phyloP scores from a whole-genome alignment of 1,284 basidiomycete genomes.

The Ganoderma meredithae region DNA sequence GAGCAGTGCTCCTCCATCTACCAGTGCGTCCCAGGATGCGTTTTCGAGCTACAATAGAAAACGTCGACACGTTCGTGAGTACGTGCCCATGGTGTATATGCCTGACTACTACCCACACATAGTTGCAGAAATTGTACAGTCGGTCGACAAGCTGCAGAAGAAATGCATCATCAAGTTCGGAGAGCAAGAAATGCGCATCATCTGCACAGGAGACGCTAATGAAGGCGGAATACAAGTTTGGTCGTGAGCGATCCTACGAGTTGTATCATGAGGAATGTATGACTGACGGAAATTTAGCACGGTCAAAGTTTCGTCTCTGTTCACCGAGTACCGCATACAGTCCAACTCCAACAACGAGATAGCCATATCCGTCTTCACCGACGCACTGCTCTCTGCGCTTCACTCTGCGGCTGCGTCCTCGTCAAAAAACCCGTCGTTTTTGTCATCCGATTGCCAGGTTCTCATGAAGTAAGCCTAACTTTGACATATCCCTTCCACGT shows the following conservation, averaged over 20 bases:
- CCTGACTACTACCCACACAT: slow-evolving; percentile 6
- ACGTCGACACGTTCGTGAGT: slow-evolving; percentile 30
- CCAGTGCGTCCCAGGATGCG: slow-evolving; percentile 17
- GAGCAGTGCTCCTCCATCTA: not conserved
- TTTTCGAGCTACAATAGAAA: slow-evolving; percentile 29
- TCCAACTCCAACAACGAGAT: slow-evolving; percentile 89
- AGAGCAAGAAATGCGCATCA: slow-evolving; percentile 80
- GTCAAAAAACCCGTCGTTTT: slow-evolving; percentile 22
- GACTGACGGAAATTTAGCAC: slow-evolving; percentile 48
- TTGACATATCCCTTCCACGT: not conserved
- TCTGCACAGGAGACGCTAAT: slow-evolving; percentile 81
- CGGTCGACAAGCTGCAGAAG: slow-evolving; percentile 85
- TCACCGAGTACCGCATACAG: slow-evolving; percentile 86
- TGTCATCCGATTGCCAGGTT: slow-evolving; percentile 55
- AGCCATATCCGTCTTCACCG: slow-evolving; percentile 73
- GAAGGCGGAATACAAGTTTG: slow-evolving; percentile 91
- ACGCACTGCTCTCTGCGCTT: slow-evolving; percentile 80
- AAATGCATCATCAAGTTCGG: slow-evolving; percentile 85
- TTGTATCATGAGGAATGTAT: slow-evolving; percentile 12
- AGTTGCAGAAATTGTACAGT: slow-evolving; percentile 70
- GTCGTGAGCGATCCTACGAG: slow-evolving; percentile 69
- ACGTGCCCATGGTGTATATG: not conserved
- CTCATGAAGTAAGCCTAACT: slow-evolving; percentile 62
- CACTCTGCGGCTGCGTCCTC: slow-evolving; percentile 56
- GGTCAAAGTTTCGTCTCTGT: slow-evolving; percentile 74